Conservation (phyloP, 1,139 yeast genomes). For the Torulaspora pretoriensis region DNA sequence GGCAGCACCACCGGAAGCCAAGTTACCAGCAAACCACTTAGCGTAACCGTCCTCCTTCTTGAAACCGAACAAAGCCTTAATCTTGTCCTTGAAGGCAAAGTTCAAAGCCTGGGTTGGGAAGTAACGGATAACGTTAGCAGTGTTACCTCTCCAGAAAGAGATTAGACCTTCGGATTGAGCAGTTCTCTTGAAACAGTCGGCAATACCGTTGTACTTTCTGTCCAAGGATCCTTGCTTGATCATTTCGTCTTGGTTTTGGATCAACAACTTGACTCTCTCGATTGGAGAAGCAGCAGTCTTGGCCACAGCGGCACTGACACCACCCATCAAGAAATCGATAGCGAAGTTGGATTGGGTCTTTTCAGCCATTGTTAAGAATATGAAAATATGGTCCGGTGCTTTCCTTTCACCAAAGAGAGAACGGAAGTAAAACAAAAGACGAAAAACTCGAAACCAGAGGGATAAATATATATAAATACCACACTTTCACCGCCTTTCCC, state of each 20-base stretch:
- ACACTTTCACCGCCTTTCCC: not conserved
- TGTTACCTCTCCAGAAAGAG: slow-evolving; percentile 81
- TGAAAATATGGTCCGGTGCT: not conserved
- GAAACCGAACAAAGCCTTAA: slow-evolving; percentile 73
- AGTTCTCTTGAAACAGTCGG: slow-evolving; percentile 69
- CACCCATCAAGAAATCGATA: slow-evolving; percentile 69
- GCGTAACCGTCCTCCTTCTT: slow-evolving; percentile 63
- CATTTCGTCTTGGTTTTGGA: slow-evolving; percentile 83
- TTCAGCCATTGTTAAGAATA: slow-evolving; percentile 19
- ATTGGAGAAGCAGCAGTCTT: slow-evolving; percentile 84
- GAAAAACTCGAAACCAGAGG: not conserved
- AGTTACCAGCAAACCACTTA: slow-evolving; percentile 72
- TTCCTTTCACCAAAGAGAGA: not conserved
- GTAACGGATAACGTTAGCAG: slow-evolving; percentile 78
- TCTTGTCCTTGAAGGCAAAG: slow-evolving; percentile 80
- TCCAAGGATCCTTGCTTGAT: slow-evolving; percentile 73
- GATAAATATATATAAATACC: slow-evolving; percentile 1
- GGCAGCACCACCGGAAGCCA: slow-evolving; percentile 80
- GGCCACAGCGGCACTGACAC: slow-evolving; percentile 81
- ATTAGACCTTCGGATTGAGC: slow-evolving; percentile 65
- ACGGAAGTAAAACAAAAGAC: not conserved
- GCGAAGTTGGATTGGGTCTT: slow-evolving; percentile 40
- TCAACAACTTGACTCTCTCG: slow-evolving; percentile 74
- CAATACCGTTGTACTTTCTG: slow-evolving; percentile 62
- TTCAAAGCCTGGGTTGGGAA: slow-evolving; percentile 82